phyloP scores from a whole-genome alignment of 1,284 basidiomycete genomes.

The Rhodotorula sp. region DNA sequence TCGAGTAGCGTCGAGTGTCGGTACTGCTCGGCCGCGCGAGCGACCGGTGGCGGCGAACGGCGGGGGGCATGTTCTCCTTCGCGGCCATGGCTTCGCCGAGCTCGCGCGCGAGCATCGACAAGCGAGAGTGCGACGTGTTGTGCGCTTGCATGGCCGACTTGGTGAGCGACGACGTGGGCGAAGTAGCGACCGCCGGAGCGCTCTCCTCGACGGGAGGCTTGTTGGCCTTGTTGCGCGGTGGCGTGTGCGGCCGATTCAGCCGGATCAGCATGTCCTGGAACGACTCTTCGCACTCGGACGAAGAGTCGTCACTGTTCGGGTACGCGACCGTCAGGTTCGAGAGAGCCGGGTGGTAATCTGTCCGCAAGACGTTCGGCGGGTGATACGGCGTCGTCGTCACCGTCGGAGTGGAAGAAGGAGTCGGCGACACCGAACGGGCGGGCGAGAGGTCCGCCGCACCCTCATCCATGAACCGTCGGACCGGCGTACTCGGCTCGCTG shows the following conservation, averaged over 20 bases:
- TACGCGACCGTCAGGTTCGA: slow-evolving; percentile 13
- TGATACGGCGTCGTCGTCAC: slow-evolving; percentile 4
- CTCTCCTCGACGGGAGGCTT: background rate
- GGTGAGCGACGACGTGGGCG: slow-evolving; percentile 13
- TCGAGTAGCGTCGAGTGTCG: slow-evolving; percentile 6
- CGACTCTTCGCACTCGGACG: slow-evolving; percentile 33
- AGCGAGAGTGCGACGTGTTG: slow-evolving; percentile 14
- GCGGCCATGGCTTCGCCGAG: slow-evolving; percentile 11
- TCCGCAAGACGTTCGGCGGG: slow-evolving; percentile 13
- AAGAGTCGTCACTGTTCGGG: slow-evolving; percentile 14
- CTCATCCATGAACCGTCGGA: background rate
- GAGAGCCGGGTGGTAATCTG: slow-evolving; percentile 24
- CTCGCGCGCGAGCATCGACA: slow-evolving; percentile 31
- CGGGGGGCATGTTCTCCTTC: slow-evolving; percentile 8
- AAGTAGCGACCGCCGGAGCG: background rate
- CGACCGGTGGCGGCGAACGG: background rate
- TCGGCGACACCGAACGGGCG: slow-evolving; percentile 12
- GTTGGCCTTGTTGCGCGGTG: background rate
- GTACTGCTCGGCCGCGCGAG: slow-evolving; percentile 1
- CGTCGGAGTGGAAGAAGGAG: background rate
- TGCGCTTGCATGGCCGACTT: slow-evolving; percentile 27
- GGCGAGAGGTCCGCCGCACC: slow-evolving; percentile 5
- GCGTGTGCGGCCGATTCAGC: slow-evolving; percentile 36
- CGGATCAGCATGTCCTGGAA: slow-evolving; percentile 32
- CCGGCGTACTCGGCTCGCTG: background rate